Conservation (phyloP, 129 eudicot species). For the Flaveria linearis region DNA sequence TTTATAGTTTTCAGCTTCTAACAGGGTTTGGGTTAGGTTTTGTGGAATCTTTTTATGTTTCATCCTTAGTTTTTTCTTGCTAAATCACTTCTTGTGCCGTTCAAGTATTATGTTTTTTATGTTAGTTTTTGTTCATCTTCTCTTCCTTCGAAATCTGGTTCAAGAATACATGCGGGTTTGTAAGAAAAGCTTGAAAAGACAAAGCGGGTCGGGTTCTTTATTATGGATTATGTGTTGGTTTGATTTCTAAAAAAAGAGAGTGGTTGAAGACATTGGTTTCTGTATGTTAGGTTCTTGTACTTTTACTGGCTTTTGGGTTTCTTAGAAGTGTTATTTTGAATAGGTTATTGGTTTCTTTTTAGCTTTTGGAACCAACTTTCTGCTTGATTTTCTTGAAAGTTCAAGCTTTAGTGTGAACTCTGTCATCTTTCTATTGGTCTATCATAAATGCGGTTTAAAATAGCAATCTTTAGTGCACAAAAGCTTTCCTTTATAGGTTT, state of each 20-base stretch:
- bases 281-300: neutral
- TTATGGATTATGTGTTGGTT: neutral
- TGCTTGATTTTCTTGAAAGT: neutral
- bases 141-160: neutral
- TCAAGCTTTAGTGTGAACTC: neutral
- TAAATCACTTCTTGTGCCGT: slow-evolving; percentile 23
- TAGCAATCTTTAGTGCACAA: neutral
- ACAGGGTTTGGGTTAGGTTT: slow-evolving; percentile 37
- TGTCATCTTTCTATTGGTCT: neutral
- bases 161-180: neutral
- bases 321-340: neutral
- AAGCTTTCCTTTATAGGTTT: neutral
- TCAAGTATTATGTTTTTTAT: neutral
- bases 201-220: neutral
- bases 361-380: neutral
- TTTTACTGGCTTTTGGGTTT: neutral
- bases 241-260: neutral
- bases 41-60: slow-evolving; percentile 20
- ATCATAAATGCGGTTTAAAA: neutral
- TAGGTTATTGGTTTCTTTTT: neutral
- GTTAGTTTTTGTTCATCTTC: neutral
- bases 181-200: neutral
- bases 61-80: neutral
- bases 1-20: slow-evolving; percentile 36
- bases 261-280: neutral